Base-by-base conservation (phyloP, 192 early-diverging fungal species). In the Blastocladiella britannica region DNA sequence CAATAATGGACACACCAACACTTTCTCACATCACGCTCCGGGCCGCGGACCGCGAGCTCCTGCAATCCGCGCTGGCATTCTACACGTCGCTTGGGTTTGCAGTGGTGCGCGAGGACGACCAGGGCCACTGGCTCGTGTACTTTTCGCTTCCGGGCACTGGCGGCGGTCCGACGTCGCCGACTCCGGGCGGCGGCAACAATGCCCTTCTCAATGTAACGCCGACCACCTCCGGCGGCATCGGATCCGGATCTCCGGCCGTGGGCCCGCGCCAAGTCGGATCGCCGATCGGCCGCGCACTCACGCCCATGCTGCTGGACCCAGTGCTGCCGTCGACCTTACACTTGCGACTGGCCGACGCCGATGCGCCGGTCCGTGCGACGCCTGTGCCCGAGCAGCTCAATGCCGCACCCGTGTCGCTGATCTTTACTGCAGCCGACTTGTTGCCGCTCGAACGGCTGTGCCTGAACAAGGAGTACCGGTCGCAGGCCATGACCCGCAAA, bases 81-180 rank as follows among this genome's bases (percentile, higher is more conserved):
- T 85, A 85, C 62, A 52, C 58, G 18, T 54, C 62, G 25, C 64
- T 85, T 30, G 82, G 82, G 7, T 78, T 82, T 54, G 60, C 75
- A 18, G 53, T 66, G 51, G 62, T 62, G 3, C 61, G 64, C 51
- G 53, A 57, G n/a, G 63, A 60, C 26, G 58, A 70, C 26, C 60
- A 58, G 20, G 59, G 58, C 53, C 55, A 63, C 6, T 81, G 78
- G 76, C 67, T 85, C 51, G 77, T 79, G 54, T 60, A 81, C 52
- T 79, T 80, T 66, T 66, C 70, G 3, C 52, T 62, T 8, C 52
- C 62, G 8, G 53, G 68, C 4, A 63, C 67, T 20, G 60, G 60
- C 62, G 61, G 62, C 56, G 61, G 66, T 12, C 64, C 68, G 20
- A 63, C 68, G 47, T 53, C 71, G 55, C 70, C 70, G 31, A 58